phyloP scores from a whole-genome alignment of 441 rosid species.

The Dalechampia spathulata region DNA sequence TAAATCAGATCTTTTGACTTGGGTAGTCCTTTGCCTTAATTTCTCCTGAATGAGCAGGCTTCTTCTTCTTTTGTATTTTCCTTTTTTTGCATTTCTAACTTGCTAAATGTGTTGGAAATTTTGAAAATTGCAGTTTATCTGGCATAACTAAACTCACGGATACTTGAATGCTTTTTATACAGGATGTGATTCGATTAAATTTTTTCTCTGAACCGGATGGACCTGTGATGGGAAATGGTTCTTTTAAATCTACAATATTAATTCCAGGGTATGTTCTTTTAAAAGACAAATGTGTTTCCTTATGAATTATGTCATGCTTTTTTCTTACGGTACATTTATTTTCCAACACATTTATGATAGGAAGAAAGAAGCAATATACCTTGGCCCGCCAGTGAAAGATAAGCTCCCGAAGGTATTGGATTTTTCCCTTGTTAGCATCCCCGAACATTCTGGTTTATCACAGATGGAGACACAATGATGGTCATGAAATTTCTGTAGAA shows the following conservation, averaged over 20 bases:
- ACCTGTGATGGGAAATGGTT: constrained; percentile 81
- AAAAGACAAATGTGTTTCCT: constrained; percentile 13
- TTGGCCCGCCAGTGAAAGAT: constrained; percentile 80
- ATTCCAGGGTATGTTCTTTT: constrained; percentile 69
- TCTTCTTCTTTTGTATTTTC: neutral
- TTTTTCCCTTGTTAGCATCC: constrained; percentile 7
- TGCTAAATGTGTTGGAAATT: neutral
- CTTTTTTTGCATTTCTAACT: too few relatives aligned
- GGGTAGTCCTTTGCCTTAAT: too few relatives aligned
- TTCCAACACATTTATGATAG: constrained; percentile 32
- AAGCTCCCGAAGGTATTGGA: constrained; percentile 79
- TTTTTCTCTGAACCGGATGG: constrained; percentile 97
- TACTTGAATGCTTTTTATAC: constrained; percentile 13
- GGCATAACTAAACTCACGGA: neutral
- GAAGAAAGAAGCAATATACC: constrained; percentile 75
- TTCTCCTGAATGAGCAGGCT: neutral
- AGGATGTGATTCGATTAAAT: constrained; percentile 65
- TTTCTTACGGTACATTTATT: constrained; percentile 1
- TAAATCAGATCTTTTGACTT: too few relatives aligned
- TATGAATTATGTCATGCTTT: neutral
- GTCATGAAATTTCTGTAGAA: constrained; percentile 43
- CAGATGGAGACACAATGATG: neutral
- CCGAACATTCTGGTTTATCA: neutral
- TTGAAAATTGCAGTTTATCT: neutral
- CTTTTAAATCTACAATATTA: constrained; percentile 66